Percentiles rank a stretch among this genome's conserved stretches.
These are phyloP conservation scores for Pholiota conissans DNA, from an alignment of 768 basidiomycete genomes.

Conservation along the genomic window DNA sequence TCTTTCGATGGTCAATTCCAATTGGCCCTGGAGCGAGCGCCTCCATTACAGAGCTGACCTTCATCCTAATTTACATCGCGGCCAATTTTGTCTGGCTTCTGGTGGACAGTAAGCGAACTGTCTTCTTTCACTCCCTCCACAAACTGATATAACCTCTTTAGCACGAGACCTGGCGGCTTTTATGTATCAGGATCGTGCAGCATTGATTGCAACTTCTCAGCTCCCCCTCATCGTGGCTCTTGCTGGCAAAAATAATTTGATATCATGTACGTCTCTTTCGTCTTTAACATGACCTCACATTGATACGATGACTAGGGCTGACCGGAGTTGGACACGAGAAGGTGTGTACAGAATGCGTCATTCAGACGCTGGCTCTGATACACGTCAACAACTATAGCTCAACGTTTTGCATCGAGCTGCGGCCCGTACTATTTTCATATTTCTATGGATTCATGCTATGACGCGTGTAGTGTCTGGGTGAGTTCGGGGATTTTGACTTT, in stretches of 20 bases:
- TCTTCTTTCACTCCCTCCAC: constrained; percentile 7
- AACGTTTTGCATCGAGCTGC: constrained; percentile 47
- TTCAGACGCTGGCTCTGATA: background rate
- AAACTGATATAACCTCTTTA: constrained; percentile 18
- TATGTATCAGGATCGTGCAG: constrained; percentile 37
- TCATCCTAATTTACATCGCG: constrained; percentile 45
- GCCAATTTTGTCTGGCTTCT: constrained; percentile 45
- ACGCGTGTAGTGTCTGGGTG: constrained; percentile 29
- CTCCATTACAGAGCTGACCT: constrained; percentile 43
- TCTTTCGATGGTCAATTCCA: constrained; percentile 49
- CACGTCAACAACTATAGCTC: constrained; percentile 26
- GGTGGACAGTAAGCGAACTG: constrained; percentile 38
- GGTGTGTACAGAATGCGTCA: constrained; percentile 20
- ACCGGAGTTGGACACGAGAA: constrained; percentile 59
- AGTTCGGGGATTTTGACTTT: constrained; percentile 2
- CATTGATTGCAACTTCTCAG: constrained; percentile 45
- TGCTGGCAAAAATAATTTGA: constrained; percentile 58
- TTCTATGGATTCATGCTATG: constrained; percentile 45
- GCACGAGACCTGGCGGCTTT: constrained; percentile 31
- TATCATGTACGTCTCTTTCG: constrained; percentile 40
- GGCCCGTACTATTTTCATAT: constrained; percentile 38
- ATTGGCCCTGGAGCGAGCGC: constrained; percentile 37
- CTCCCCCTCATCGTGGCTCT: constrained; percentile 53
- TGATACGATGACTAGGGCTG: constrained; percentile 31
- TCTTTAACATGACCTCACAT: background rate